Percentiles rank a stretch among this genome's conserved stretches.
phyloP scores from a whole-genome alignment of 768 basidiomycete species.

The Collybia sp. region DNA sequence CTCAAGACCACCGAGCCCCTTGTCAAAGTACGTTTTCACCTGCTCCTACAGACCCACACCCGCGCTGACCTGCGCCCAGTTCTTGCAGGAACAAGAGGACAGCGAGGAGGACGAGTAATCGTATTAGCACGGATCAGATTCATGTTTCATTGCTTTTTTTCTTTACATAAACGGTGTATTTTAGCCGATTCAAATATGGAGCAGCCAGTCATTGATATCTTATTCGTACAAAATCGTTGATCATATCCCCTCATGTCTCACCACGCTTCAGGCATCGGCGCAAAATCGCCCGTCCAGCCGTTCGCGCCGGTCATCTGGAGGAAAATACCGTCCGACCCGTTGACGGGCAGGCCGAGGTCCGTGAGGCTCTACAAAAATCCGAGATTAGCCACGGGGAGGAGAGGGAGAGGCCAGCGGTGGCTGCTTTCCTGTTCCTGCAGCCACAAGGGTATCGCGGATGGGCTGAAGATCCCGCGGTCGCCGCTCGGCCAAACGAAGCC shows the following conservation, averaged over 20 bases:
- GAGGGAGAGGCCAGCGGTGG: slow-evolving; percentile 6
- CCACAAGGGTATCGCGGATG: slow-evolving; percentile 85
- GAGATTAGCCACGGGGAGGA: slow-evolving; percentile 1
- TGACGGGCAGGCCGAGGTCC: slow-evolving; percentile 87
- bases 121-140: slow-evolving; percentile 1
- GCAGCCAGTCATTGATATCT: too few relatives aligned
- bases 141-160: slow-evolving; percentile 7
- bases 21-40: slow-evolving; percentile 63
- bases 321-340: slow-evolving; percentile 90
- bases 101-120: slow-evolving; percentile 56
- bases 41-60: neutral
- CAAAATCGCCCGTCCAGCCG: slow-evolving; percentile 76
- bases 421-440: slow-evolving; percentile 78
- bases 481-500: slow-evolving; percentile 66
- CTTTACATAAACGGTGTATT: neutral
- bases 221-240: too few relatives aligned
- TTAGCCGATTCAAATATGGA: neutral
- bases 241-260: slow-evolving; percentile 28
- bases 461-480: slow-evolving; percentile 64
- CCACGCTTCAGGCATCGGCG: slow-evolving; percentile 82
- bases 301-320: slow-evolving; percentile 64
- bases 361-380: slow-evolving; percentile 59
- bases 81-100: slow-evolving; percentile 85
- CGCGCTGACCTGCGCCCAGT: slow-evolving; percentile 38
- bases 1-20: slow-evolving; percentile 82